Evolutionary conservation across 768 basidiomycete species (phyloP).

Genomic region (Rhizopogon vinicolor): DNA sequence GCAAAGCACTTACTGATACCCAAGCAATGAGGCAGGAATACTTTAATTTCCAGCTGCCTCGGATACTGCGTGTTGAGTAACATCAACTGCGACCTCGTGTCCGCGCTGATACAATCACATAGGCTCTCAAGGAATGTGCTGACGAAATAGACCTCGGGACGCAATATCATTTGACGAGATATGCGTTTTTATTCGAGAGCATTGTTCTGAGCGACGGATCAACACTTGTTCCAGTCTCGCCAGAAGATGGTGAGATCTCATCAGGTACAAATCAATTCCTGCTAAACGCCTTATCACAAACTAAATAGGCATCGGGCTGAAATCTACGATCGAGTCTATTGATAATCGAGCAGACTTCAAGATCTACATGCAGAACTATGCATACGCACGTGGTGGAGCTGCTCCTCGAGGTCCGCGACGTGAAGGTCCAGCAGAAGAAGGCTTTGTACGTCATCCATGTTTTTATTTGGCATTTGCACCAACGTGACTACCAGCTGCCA

Average conservation of each 20-base stretch:
- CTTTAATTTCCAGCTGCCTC: conserved; percentile 94
- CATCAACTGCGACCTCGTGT: not conserved
- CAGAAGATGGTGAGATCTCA: conserved; percentile 57
- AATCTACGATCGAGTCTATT: conserved; percentile 83
- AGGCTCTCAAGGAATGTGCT: conserved; percentile 91
- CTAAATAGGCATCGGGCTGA: conserved; percentile 62
- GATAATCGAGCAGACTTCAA: conserved; percentile 96
- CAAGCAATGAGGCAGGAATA: conserved; percentile 94
- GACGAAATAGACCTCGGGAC: conserved; percentile 98
- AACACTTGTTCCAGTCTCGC: conserved; percentile 67
- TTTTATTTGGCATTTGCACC: not conserved
- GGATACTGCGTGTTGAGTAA: conserved; percentile 60
- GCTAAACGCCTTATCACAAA: not conserved
- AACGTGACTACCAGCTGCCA: conserved; percentile 42
- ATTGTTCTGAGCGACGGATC: conserved; percentile 86
- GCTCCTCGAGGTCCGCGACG: conserved; percentile 69
- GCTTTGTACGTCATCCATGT: conserved; percentile 69
- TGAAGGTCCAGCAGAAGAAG: conserved; percentile 88
- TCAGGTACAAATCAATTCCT: not conserved
- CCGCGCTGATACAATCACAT: conserved; percentile 7
- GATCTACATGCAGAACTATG: conserved; percentile 96
- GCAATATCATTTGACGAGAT: conserved; percentile 93
- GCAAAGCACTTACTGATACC: conserved; percentile 86
- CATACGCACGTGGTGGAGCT: conserved; percentile 73
- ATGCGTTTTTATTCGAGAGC: conserved; percentile 91